Base-by-base conservation (phyloP, 2,329 filamentous ascomycete species). In the Clonostachys rhizophaga region DNA sequence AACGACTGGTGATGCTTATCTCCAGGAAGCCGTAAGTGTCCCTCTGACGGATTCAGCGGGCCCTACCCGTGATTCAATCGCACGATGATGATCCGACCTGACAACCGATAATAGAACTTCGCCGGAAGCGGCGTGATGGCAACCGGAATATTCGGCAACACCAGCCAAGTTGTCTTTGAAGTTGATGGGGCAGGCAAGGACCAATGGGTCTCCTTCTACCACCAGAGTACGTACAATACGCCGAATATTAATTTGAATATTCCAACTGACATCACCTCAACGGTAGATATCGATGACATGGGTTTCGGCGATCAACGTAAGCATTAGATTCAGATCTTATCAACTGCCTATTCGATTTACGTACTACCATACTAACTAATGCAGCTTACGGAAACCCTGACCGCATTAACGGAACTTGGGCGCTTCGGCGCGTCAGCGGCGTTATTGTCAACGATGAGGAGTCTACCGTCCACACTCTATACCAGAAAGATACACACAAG, bases 381-480 rank as follows among this genome's bases (percentile, higher is more conserved):
- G 8, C 18, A 53, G 51, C 81, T 3, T 74, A 72, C 40, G 81
- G 80, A 6, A 62, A 65, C 0, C 81, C 81, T 0, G 79, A 84
- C 55, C 73, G 81, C 7, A 82, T 84, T 47, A 75, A 75, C 6
- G 79, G 81, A 0, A 62, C 67, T 0, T 84, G 79, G 79, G 75
- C 81, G 50, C 63, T 84, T 6, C 72, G 80, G 5, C 72, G 81
- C 11, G 77, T 84, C 47, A 75, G 74, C 54, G 81, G 79, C 43
- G 79, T 84, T 3, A 65, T 82, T 0, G 76, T 84, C 3, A 84
- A 81, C 50, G 74, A 69, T 3, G 66, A 66, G 6, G 56, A 54
- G 4, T 50, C 58, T 4, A 58, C 69, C 35, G 65, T 79, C 5
- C 72, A 83, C 48, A 69, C 62, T 0, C 58, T 80, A 6, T 78